These are phyloP conservation scores for Thielaviopsis ethacetica DNA, from an alignment of 2,329 filamentous ascomycete genomes.

Conservation along the genomic window DNA sequence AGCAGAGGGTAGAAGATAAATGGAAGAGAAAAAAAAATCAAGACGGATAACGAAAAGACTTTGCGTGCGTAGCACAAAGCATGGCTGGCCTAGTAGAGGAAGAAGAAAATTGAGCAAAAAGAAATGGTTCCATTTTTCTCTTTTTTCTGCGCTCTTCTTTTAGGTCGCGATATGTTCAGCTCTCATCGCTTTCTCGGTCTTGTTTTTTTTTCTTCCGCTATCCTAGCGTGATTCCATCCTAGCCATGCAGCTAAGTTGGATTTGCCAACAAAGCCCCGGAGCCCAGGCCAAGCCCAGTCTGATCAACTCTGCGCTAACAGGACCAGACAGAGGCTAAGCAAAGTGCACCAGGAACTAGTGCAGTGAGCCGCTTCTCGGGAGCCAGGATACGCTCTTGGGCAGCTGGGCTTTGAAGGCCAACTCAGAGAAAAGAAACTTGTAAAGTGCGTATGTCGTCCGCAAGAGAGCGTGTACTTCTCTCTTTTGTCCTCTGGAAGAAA, in stretches of 20 bases:
- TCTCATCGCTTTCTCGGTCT: neutral
- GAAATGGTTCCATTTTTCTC: neutral
- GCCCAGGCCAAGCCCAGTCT: neutral
- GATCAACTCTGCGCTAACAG: neutral
- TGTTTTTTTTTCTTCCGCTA: neutral
- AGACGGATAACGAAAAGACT: no score
- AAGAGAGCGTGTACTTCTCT: no score
- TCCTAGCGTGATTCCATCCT: slow-evolving; percentile 1
- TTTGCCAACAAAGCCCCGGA: neutral
- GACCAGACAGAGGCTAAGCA: neutral
- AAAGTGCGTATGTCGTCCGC: no score
- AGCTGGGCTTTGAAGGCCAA: no score
- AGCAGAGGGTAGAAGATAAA: no score
- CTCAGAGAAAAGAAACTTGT: no score
- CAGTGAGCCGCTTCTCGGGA: neutral
- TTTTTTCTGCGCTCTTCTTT: neutral
- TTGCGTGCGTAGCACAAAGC: no score
- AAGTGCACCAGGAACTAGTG: neutral
- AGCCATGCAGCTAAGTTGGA: neutral
- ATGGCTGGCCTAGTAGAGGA: neutral
- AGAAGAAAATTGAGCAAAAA: neutral
- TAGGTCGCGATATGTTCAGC: neutral
- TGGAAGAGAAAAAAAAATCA: no score
- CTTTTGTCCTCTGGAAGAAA: no score
- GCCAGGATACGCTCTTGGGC: neutral